These are phyloP conservation scores for Ascoidea rubescens DNA, from an alignment of 805 yeast species.

Conservation along the genomic window DNA sequence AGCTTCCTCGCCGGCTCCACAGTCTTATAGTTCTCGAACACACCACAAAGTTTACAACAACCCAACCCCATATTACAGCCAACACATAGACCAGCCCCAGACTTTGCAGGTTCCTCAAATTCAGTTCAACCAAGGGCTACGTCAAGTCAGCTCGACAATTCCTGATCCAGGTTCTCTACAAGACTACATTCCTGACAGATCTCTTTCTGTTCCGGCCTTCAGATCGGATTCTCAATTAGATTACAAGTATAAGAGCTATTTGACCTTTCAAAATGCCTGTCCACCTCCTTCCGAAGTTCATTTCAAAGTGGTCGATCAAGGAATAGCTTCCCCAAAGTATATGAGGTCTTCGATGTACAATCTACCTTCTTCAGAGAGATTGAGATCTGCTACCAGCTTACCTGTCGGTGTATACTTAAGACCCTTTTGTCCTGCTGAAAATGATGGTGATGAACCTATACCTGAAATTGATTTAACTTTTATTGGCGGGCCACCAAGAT, in stretches of 20 bases:
- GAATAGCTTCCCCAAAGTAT: conserved; percentile 69
- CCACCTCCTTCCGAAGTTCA: conserved; percentile 79
- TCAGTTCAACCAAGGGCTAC: not conserved
- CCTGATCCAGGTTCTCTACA: not conserved
- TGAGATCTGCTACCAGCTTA: conserved; percentile 54
- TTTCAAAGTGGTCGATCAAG: conserved; percentile 64
- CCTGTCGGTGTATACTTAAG: conserved; percentile 74
- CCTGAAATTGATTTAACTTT: conserved; percentile 53
- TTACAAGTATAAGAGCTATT: conserved; percentile 32
- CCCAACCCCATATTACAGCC: not conserved
- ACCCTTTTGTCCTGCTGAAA: conserved; percentile 62
- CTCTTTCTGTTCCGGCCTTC: not conserved
- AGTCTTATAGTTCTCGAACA: not conserved
- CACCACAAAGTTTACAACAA: too few relatives aligned
- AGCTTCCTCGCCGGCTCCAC: not conserved
- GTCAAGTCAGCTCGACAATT: not conserved
- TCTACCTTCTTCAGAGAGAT: conserved; percentile 60
- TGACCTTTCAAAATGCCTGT: conserved; percentile 60
- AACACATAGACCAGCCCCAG: not conserved
- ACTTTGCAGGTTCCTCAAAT: not conserved
- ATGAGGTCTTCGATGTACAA: conserved; percentile 71
- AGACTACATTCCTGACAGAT: not conserved
- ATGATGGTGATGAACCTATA: conserved; percentile 36
- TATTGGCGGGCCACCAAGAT: conserved; percentile 66
- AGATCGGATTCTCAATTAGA: conserved; percentile 22